Conservation (phyloP, 495 filamentous ascomycete species). For the Podospora conica region DNA sequence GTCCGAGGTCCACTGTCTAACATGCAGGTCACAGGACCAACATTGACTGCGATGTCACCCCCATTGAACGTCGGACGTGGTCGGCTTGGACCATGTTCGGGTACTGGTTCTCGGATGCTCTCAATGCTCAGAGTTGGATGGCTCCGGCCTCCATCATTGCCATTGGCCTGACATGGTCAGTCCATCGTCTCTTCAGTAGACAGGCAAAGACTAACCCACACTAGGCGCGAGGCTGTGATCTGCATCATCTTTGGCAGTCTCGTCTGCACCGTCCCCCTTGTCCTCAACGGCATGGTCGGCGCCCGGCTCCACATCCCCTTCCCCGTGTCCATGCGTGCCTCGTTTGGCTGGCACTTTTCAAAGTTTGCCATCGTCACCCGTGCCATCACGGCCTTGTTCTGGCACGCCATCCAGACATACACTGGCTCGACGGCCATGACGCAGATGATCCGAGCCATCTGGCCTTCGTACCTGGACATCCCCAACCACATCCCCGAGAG, state of each 20-base stretch:
- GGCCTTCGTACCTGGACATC: slow-evolving; percentile 39
- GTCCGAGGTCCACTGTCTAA: neutral
- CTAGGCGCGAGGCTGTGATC: slow-evolving; percentile 35
- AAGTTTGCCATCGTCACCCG: slow-evolving; percentile 37
- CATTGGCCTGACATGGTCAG: slow-evolving; percentile 44
- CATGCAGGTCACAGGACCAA: slow-evolving; percentile 28
- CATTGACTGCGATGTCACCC: slow-evolving; percentile 42
- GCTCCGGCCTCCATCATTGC: slow-evolving; percentile 42
- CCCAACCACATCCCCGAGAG: slow-evolving; percentile 43
- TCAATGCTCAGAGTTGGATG: slow-evolving; percentile 41
- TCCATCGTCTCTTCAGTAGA: neutral
- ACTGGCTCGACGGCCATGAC: slow-evolving; percentile 39
- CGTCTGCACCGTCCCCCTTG: slow-evolving; percentile 38
- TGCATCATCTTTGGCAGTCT: slow-evolving; percentile 35
- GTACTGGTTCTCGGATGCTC: slow-evolving; percentile 43
- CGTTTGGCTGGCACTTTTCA: slow-evolving; percentile 40
- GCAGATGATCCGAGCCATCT: slow-evolving; percentile 39
- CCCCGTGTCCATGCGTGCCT: slow-evolving; percentile 35
- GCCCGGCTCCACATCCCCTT: slow-evolving; percentile 41
- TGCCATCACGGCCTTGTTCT: slow-evolving; percentile 42
- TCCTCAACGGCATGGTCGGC: slow-evolving; percentile 44
- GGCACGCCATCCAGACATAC: slow-evolving; percentile 42
- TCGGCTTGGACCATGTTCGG: slow-evolving; percentile 39
- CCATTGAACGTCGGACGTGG: slow-evolving; percentile 40
- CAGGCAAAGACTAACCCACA: neutral